Evolutionary conservation across 2,329 filamentous ascomycete species (phyloP), one percentile per base, ranked within the genome.

Genomic region (Parascedosporium putredinis): DNA sequence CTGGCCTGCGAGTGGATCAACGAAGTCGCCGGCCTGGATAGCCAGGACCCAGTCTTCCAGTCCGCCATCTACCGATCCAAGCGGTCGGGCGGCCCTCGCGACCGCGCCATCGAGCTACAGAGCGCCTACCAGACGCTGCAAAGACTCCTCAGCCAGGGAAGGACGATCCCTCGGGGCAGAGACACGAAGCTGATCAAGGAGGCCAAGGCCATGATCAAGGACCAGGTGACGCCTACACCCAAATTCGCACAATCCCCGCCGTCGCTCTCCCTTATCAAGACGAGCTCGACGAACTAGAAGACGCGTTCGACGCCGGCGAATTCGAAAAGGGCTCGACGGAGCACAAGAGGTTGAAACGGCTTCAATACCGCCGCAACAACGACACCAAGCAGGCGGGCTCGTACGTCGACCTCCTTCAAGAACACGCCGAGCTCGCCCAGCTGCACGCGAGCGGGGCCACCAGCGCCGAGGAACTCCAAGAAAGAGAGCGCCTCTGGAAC

Each of bases 1-100:
- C 64, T 84, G 3, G 62, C 72, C n/a, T 76, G 75, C 49, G 73
- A 82, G 4, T 76, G 73, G 57, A 64, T 83, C 3, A 69, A 72
- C 36, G 77, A 86, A 58, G 65, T 89, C 8, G 79, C 74, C 16
- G 66, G 68, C 6, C 54, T 60, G 14, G 66, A 73, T 23, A 51
- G 58, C 22, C 53, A 62, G 36, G 51, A 55, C 8, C 55, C 60
- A 38, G 57, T 55, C n/a, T 61, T 60, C 1, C 55, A 50, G 5
- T 55, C 62, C 23, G 58, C 67, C n/a, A 71, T 76, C 33, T 76
- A 78, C 50, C 62, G 64, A 23, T 62, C 59, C 59, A 64, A 27
- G 42, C 27, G 36, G 38, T n/a, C 45, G 34, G 24, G 48, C 48
- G n/a, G 22, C 36, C 58, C 67, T 16, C 72, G 77, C 34, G 75